Evolutionary conservation across 2,329 filamentous ascomycete genomes (phyloP).

Genomic region (Botrytis galanthina): DNA sequence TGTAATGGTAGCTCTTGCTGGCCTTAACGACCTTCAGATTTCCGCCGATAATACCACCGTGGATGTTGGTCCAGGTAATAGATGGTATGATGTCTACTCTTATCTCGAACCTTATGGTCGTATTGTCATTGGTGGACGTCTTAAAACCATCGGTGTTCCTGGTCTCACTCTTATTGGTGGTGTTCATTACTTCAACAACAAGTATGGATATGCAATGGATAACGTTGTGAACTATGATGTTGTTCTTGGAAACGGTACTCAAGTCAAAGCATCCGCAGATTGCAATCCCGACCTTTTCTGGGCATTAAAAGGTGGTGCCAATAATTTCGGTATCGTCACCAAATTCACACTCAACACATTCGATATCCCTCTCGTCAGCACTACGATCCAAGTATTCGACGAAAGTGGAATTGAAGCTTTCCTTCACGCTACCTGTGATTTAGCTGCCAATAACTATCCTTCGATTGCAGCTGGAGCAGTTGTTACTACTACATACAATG

Average conservation of each 20-base stretch:
- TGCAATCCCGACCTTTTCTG: slow-evolving; percentile 50
- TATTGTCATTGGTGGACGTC: slow-evolving; percentile 25
- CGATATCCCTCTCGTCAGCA: slow-evolving; percentile 25
- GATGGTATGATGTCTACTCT: slow-evolving; percentile 38
- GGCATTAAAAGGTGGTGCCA: slow-evolving; percentile 51
- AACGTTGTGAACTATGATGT: slow-evolving; percentile 27
- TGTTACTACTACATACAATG: slow-evolving; percentile 24
- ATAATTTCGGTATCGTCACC: slow-evolving; percentile 47
- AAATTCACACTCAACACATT: slow-evolving; percentile 44
- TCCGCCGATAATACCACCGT: slow-evolving; percentile 35
- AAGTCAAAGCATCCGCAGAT: slow-evolving; percentile 43
- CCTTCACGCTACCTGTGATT: slow-evolving; percentile 21
- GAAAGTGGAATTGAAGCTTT: slow-evolving; percentile 20
- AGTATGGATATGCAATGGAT: slow-evolving; percentile 27
- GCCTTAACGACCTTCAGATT: slow-evolving; percentile 33
- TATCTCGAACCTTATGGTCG: slow-evolving; percentile 22
- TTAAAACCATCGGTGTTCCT: slow-evolving; percentile 27
- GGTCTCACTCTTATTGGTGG: slow-evolving; percentile 31
- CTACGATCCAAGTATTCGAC: slow-evolving; percentile 21
- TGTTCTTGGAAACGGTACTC: slow-evolving; percentile 49
- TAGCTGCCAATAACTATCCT: slow-evolving; percentile 18
- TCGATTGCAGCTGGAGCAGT: slow-evolving; percentile 23
- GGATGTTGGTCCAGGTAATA: slow-evolving; percentile 40
- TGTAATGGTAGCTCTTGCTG: slow-evolving; percentile 48
- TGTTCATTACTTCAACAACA: slow-evolving; percentile 28